Base-by-base conservation (phyloP, 2,329 filamentous ascomycete species). In the Ophiocordyceps camponoti-leonardi region DNA sequence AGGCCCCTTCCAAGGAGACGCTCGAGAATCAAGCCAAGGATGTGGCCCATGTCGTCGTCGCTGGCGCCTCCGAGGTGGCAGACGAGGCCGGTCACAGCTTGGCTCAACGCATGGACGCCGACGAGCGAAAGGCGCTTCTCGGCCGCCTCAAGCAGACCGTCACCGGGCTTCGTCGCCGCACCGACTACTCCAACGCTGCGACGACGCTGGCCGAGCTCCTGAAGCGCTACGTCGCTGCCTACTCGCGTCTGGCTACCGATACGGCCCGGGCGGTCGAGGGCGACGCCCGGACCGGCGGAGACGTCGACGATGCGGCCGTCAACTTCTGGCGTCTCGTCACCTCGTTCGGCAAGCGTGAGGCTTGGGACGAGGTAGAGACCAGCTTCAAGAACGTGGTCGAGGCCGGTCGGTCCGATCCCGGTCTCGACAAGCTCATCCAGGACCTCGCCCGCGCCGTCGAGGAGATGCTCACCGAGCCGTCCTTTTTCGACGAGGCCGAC, bases 131-230 rank as follows among this genome's bases (percentile, higher is more conserved):
- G 39, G 79, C 83, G 0, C 64, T 96, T 46, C 56, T 90, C 6
- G 72, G 79, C 52, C 79, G 88, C 6, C 66, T 96, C 44, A 90
- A 88, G 61, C 71, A 82, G 54, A 79, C 82, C 0, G 78, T 96
- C 4, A 53, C 75, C 14, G 84, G 83, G 37, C 71, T 96, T 14
- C 73, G 84, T 8, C 73, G 85, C 55, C 78, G 83, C 44, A 76
- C 73, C 8, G 86, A 94, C 58, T 96, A 96, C 59, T 79, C 82
- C 0, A 79, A 88, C 43, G 94, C 88, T 0, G 86, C 94, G 0
- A 86, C 84, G 1, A 86, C 80, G 0, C 62, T 96, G 30, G 77
- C 83, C 0, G 63, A 79, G 8, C 69, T 96, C 6, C 71, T 95
- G 47, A 77, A 86, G 56, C 77, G 81, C 40, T 94, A 94, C 60